A percentile compares a stretch with the other conserved stretches of the same genome.
These are phyloP conservation scores for Penicillium aurantiogriseum DNA, from an alignment of 2,329 filamentous ascomycete genomes.

Conservation along the genomic window DNA sequence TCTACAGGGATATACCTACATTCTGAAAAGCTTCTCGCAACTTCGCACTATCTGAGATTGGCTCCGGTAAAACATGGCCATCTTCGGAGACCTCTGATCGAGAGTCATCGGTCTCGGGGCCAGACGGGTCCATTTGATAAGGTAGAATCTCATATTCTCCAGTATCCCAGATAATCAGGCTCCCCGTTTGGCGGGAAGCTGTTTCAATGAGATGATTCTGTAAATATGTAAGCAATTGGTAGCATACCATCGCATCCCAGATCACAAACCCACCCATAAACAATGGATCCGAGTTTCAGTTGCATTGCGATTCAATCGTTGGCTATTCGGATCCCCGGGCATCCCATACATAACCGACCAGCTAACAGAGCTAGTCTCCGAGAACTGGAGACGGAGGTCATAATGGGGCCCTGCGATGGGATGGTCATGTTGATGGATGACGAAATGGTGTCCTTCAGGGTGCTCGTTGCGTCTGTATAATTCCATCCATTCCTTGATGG, in stretches of 20 bases:
- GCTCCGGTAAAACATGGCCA: conserved; percentile 1
- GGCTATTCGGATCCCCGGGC: conserved; percentile 58
- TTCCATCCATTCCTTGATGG: conserved; percentile 43
- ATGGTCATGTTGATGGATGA: conserved; percentile 72
- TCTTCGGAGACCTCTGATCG: conserved; percentile 22
- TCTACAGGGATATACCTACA: conserved; percentile 20
- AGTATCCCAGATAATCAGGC: conserved; percentile 63
- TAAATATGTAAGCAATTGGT: background rate
- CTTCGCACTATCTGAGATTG: conserved; percentile 41
- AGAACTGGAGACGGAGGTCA: conserved; percentile 69
- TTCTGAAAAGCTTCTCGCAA: conserved; percentile 53
- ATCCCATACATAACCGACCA: conserved; percentile 65
- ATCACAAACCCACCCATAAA: conserved; percentile 51
- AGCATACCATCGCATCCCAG: background rate
- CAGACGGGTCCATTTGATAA: conserved; percentile 33
- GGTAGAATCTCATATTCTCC: conserved; percentile 58
- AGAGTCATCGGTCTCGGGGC: conserved; percentile 40
- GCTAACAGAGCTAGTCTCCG: conserved; percentile 62
- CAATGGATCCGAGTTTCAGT: conserved; percentile 63
- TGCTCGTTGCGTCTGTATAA: conserved; percentile 52
- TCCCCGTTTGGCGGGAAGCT: conserved; percentile 54
- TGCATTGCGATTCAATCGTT: conserved; percentile 56
- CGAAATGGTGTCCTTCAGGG: conserved; percentile 56
- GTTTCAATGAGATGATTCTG: conserved; percentile 63
- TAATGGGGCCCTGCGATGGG: conserved; percentile 67